These are phyloP conservation scores for Peronosclerospora sorghi DNA, from an alignment of 352 stramenopile genomes.

Conservation along the genomic window DNA sequence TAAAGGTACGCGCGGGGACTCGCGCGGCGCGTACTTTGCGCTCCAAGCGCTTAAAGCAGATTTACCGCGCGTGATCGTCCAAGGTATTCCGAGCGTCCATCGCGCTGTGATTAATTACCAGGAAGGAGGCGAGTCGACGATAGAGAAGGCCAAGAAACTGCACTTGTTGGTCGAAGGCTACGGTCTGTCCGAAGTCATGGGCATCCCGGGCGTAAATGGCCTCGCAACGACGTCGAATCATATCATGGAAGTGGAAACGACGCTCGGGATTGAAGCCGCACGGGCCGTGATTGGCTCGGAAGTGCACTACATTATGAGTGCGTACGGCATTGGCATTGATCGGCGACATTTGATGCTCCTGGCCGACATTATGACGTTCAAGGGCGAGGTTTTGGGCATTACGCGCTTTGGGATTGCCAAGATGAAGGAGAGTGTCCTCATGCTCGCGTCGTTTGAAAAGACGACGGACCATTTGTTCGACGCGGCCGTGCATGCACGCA, in stretches of 20 bases:
- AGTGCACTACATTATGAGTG: constrained; percentile 98
- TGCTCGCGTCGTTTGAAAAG: constrained; percentile 99
- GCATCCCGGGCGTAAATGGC: constrained; percentile 93
- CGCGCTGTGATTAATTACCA: constrained; percentile 98
- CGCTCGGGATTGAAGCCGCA: constrained; percentile 97
- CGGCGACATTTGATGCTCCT: constrained; percentile 97
- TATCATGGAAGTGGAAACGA: constrained; percentile 95
- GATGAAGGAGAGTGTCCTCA: constrained; percentile 99
- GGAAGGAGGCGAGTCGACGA: constrained; percentile 71
- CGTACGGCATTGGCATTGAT: constrained; percentile 98
- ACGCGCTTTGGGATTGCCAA: constrained; percentile 98
- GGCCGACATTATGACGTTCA: constrained; percentile 99
- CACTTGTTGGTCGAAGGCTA: constrained; percentile 99
- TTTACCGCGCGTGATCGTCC: constrained; percentile 94
- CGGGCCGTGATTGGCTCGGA: constrained; percentile 94
- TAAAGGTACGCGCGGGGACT: constrained; percentile 71
- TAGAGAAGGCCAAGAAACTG: constrained; percentile 64
- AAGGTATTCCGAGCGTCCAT: constrained; percentile 96
- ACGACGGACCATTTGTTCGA: constrained; percentile 99
- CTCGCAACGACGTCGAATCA: constrained; percentile 96
- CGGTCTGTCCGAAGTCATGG: constrained; percentile 96
- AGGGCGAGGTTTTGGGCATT: constrained; percentile 84
- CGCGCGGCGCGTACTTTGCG: constrained; percentile 83
- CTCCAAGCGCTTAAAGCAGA: constrained; percentile 94
- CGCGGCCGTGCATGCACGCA: constrained; percentile 95